Conservation (phyloP, 352 stramenopile genomes). For the Phytopythium aichiense region DNA sequence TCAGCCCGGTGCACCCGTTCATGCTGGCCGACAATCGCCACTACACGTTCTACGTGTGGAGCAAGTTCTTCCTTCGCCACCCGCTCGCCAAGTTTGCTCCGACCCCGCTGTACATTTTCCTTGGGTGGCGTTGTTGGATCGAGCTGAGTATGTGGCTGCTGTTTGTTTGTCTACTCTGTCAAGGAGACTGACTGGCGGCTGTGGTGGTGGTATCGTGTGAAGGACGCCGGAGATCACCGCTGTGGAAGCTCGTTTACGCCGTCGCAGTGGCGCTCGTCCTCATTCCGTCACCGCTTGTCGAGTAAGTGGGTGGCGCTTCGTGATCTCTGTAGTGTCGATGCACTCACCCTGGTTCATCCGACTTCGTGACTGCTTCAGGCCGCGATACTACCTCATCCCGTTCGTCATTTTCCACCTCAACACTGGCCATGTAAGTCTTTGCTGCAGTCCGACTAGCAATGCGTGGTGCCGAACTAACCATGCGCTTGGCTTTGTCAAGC, state of each 20-base stretch:
- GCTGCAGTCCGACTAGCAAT: not conserved
- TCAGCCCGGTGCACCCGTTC: constrained; percentile 87
- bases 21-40: constrained; percentile 91
- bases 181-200: not conserved
- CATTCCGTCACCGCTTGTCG: constrained; percentile 83
- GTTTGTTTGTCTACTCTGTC: not conserved
- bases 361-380: constrained; percentile 24
- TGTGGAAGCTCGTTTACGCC: constrained; percentile 77
- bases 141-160: constrained; percentile 57
- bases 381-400: constrained; percentile 78
- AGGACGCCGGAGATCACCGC: constrained; percentile 49
- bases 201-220: not conserved
- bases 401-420: constrained; percentile 80
- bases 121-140: constrained; percentile 55
- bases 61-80: constrained; percentile 82
- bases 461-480: constrained; percentile 4
- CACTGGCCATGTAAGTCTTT: constrained; percentile 49
- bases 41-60: constrained; percentile 92
- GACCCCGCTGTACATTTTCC: constrained; percentile 52
- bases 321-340: not conserved
- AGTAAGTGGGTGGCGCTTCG: constrained; percentile 47
- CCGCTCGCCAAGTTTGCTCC: constrained; percentile 63
- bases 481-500: constrained; percentile 27
- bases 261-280: constrained; percentile 79
- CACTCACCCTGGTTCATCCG: too few species aligned